phyloP scores from a whole-genome alignment of 768 basidiomycete genomes.

The Tulasnella sp. region DNA sequence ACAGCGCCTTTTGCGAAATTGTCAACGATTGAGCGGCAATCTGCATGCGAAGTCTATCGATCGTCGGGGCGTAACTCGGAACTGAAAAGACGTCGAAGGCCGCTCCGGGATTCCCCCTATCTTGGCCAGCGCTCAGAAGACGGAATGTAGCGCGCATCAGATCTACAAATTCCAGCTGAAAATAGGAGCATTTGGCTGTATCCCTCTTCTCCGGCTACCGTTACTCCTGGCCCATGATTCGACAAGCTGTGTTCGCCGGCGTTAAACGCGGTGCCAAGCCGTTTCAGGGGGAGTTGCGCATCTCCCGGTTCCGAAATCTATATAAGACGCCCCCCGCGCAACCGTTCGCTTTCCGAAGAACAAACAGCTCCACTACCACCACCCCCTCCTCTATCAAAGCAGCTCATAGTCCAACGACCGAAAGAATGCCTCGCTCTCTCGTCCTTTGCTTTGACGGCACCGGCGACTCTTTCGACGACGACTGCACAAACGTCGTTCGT shows the following conservation, averaged over 20 bases:
- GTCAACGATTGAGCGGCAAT: no score
- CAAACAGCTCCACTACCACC: not conserved
- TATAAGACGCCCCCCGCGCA: not conserved
- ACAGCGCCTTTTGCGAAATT: no score
- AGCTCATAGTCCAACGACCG: slow-evolving; percentile 19
- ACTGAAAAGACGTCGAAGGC: no score
- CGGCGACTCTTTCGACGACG: slow-evolving; percentile 31
- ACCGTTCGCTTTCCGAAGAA: not conserved
- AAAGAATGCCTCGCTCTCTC: slow-evolving; percentile 32
- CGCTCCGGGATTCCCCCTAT: no score
- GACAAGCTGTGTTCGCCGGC: not conserved
- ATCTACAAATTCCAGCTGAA: no score
- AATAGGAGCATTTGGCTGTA: not conserved
- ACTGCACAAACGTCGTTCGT: slow-evolving; percentile 61
- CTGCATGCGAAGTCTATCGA: no score
- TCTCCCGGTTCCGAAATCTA: not conserved
- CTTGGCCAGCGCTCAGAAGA: no score
- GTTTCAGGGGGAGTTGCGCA: not conserved
- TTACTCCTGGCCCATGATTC: not conserved
- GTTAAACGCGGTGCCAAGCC: not conserved
- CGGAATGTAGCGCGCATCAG: no score
- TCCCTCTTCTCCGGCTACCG: not conserved
- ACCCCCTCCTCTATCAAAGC: not conserved
- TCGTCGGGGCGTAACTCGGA: no score
- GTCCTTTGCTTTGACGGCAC: slow-evolving; percentile 65